Conservation (phyloP, 164 flowering plant genomes). For the Kalanchoe fedtschenkoi region DNA sequence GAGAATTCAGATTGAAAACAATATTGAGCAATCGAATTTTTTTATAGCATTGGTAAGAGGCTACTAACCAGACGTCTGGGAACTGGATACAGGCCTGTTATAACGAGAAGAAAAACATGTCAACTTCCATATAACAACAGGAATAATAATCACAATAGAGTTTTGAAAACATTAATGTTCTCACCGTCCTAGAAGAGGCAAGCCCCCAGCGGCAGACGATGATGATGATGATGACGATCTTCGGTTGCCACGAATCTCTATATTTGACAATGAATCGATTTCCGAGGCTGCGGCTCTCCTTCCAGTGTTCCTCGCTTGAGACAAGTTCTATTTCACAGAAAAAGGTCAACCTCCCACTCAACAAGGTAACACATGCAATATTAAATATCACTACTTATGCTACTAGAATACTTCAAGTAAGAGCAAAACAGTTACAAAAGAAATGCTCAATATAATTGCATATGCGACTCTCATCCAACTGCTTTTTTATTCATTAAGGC, state of each 20-base stretch:
- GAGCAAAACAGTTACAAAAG: too few species aligned
- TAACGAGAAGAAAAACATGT: constrained; percentile 11
- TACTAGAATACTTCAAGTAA: background rate
- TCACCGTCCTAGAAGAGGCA: constrained; percentile 94
- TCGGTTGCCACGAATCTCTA: constrained; percentile 50
- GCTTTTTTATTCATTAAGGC: too few species aligned
- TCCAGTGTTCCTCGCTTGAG: constrained; percentile 56
- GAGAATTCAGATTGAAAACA: constrained; percentile 10
- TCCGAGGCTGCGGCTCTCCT: constrained; percentile 48
- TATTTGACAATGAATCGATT: constrained; percentile 42
- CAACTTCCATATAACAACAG: background rate
- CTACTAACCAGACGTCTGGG: constrained; percentile 62
- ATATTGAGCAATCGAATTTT: constrained; percentile 1
- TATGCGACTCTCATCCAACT: too few species aligned
- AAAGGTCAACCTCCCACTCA: background rate
- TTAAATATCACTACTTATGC: background rate
- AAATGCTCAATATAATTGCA: too few species aligned
- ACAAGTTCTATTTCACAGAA: constrained; percentile 35
- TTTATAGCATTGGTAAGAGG: background rate
- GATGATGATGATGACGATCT: constrained; percentile 77
- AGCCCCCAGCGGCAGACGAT: constrained; percentile 78
- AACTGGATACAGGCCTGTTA: constrained; percentile 54
- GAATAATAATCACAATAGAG: background rate
- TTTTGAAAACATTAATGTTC: background rate
- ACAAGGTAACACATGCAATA: background rate